A percentile compares a stretch with the other conserved stretches of the same genome.
Evolutionary conservation across 2,329 filamentous ascomycete species (phyloP).

Genomic region (Massarina eburnea): DNA sequence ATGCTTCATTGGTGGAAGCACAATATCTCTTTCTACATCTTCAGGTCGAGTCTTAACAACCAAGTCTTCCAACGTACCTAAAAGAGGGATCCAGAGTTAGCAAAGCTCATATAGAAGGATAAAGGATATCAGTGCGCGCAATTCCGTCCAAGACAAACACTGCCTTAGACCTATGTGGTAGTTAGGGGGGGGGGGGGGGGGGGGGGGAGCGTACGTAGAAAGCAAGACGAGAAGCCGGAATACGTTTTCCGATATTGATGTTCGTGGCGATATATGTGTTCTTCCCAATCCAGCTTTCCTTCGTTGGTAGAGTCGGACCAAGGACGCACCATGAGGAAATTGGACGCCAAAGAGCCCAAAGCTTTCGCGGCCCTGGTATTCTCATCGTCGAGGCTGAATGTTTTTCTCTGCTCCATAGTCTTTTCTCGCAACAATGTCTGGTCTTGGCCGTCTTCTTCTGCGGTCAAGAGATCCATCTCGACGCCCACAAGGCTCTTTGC

Average conservation of each 20-base stretch:
- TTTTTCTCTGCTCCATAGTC: conserved; percentile 44
- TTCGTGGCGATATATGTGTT: conserved; percentile 63
- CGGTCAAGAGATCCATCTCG: conserved; percentile 57
- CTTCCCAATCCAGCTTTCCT: conserved; percentile 70
- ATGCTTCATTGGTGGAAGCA: conserved; percentile 72
- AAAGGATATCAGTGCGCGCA: too few species aligned
- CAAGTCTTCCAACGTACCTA: conserved; percentile 74
- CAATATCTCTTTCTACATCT: conserved; percentile 66
- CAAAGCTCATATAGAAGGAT: too few species aligned
- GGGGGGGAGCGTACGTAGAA: too few species aligned
- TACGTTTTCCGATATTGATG: conserved; percentile 56
- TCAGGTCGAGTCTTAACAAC: conserved; percentile 78
- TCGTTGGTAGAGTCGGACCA: conserved; percentile 68
- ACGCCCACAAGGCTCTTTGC: conserved; percentile 80
- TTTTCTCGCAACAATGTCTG: conserved; percentile 21
- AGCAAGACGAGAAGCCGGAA: conserved; percentile 57
- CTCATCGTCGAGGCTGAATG: conserved; percentile 42
- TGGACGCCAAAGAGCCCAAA: conserved; percentile 64
- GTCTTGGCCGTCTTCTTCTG: conserved; percentile 37
- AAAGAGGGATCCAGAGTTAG: too few species aligned
- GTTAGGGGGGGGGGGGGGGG: too few species aligned
- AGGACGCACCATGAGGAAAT: conserved; percentile 75
- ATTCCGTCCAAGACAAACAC: too few species aligned
- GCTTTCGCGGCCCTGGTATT: conserved; percentile 54
- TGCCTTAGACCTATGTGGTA: too few species aligned